A percentile compares a stretch with the other conserved stretches of the same genome.
Evolutionary conservation across 306 rosid genomes (phyloP).

Genomic region (Vigna mungo): DNA sequence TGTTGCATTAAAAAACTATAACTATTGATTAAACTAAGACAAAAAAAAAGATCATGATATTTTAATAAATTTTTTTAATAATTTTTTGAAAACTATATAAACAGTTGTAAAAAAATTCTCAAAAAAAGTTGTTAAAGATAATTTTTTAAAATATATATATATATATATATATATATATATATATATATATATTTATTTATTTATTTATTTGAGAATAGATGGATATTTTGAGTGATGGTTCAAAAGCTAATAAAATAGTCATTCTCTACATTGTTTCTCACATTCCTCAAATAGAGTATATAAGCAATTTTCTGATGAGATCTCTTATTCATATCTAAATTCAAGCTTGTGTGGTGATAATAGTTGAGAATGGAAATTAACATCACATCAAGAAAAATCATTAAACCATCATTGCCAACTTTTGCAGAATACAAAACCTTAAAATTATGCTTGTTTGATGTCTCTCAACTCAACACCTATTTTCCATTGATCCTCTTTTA

Average conservation of each 20-base stretch:
- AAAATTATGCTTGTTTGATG: constrained; percentile 50
- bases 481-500: constrained; percentile 21
- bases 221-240: background rate
- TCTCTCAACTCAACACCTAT: constrained; percentile 48
- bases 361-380: constrained; percentile 44
- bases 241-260: background rate
- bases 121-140: too few relatives aligned
- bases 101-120: too few relatives aligned
- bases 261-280: background rate
- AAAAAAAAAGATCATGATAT: too few relatives aligned
- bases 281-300: constrained; percentile 3
- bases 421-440: constrained; percentile 20
- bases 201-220: background rate
- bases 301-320: background rate
- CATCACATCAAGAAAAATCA: constrained; percentile 47
- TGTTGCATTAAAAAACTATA: background rate
- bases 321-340: background rate
- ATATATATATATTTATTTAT: too few relatives aligned
- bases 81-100: too few relatives aligned
- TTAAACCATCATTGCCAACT: constrained; percentile 56
- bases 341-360: background rate
- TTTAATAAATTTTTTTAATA: background rate
- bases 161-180: too few relatives aligned
- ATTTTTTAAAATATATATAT: too few relatives aligned
- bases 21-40: background rate